Evolutionary conservation across 192 early-diverging fungal species (phyloP), one percentile per base, ranked within the genome.

Genomic region (Gryganskiella cystojenkinii): DNA sequence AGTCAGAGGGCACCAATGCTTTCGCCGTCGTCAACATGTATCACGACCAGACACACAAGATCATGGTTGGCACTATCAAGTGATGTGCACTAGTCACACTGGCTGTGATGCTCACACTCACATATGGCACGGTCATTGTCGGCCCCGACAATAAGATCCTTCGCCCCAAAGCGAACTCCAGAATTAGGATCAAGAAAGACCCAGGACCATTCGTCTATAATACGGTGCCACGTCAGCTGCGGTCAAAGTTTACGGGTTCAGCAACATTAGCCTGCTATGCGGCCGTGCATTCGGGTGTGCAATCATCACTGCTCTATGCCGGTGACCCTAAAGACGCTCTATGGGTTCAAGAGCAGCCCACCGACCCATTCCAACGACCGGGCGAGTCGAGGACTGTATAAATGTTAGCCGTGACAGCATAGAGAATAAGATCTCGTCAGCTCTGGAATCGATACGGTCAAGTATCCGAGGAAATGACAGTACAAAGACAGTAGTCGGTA

Each of bases 21-120:
- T 67, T 67, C 56, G 49, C 28, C 24, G 65, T 67, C 10, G 65
- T 56, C 42, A 67, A 57, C 49, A 11, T 52, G 47, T 52, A n/a
- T 37, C 61, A 63, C 30, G 61, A 70, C 51, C 22, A 61, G 14
- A 54, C 59, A n/a, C 42, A 55, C 28, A 69, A 69, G 67, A 33
- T 61, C 34, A 61, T 61, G 67, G 33, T 61, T 70, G 58, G 57
- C 45, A 43, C 43, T 1, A 31, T 62, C 50, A 61, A 61, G 6
- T 64, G 61, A 35, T 64, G 61, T 40, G 35, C 46, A 31, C 47
- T 64, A 25, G 61, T 64, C 49, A 64, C 61, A 14, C 22, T 64
- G 10, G 47, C 61, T 28, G 47, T 63, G n/a, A 37, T 52, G 61
- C n/a, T n/a, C n/a, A n/a, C n/a, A n/a, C 47, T 63, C 43, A 51